Percentiles rank a stretch among this genome's conserved stretches.
These are phyloP conservation scores for Aspergillus panamensis DNA, from an alignment of 495 filamentous ascomycete species.

Conservation along the genomic window DNA sequence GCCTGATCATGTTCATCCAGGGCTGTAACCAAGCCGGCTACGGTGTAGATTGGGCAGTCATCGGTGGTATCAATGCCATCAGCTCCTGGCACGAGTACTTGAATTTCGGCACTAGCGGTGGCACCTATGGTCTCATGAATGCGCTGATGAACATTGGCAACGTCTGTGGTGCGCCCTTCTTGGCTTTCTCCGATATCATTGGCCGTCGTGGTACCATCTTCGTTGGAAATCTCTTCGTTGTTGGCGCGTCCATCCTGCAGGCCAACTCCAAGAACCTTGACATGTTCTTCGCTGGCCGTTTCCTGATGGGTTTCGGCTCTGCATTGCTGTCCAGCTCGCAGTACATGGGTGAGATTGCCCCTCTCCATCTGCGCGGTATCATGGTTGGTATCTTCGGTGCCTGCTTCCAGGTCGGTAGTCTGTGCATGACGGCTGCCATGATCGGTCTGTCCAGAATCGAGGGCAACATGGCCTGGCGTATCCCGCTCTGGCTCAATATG, in stretches of 20 bases:
- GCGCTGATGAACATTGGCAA: constrained; percentile 41
- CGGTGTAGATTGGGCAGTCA: constrained; percentile 44
- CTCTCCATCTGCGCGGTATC: constrained; percentile 42
- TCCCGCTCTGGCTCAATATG: constrained; percentile 37
- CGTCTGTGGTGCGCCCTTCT: constrained; percentile 37
- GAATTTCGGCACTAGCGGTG: constrained; percentile 26
- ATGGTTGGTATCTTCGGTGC: constrained; percentile 45
- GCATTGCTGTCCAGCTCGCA: constrained; percentile 39
- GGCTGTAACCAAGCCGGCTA: constrained; percentile 43
- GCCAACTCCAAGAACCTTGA: constrained; percentile 31
- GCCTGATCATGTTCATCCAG: constrained; percentile 38
- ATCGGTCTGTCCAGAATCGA: constrained; percentile 30
- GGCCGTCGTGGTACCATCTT: constrained; percentile 43
- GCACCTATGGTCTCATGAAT: constrained; percentile 35
- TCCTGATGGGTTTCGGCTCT: constrained; percentile 41
- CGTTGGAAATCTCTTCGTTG: constrained; percentile 36
- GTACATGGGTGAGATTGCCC: constrained; percentile 44
- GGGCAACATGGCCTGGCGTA: constrained; percentile 33
- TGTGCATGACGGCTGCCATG: constrained; percentile 37
- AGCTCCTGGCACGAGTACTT: constrained; percentile 35
- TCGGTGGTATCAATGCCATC: constrained; percentile 36
- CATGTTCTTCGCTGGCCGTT: constrained; percentile 42
- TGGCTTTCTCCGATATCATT: constrained; percentile 36
- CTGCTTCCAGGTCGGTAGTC: constrained; percentile 41
- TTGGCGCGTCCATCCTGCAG: constrained; percentile 38